A percentile compares a stretch with the other conserved stretches of the same genome.
These are phyloP conservation scores for Rosellinia necatrix DNA, from an alignment of 2,329 filamentous ascomycete genomes.

Conservation along the genomic window DNA sequence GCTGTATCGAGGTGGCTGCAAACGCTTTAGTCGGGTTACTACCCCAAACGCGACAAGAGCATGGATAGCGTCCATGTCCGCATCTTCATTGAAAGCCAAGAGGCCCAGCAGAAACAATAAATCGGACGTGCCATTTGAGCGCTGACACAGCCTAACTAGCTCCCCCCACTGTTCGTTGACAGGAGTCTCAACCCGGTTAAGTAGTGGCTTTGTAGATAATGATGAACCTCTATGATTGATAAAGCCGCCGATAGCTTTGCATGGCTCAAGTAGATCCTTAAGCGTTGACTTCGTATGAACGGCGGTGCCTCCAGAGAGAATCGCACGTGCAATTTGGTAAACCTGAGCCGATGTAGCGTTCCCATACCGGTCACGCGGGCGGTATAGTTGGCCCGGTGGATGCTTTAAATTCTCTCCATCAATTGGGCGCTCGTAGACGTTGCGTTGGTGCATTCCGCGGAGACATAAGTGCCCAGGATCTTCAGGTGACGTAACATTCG, in stretches of 20 bases:
- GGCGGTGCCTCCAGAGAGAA: constrained; percentile 17
- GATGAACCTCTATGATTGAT: constrained; percentile 2
- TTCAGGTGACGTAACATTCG: too few relatives aligned
- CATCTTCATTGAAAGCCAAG: constrained; percentile 33
- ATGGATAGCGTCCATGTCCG: constrained; percentile 35
- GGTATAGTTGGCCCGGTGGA: constrained; percentile 22
- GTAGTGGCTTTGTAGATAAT: constrained; percentile 25
- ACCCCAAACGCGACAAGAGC: constrained; percentile 26
- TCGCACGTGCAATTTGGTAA: constrained; percentile 26
- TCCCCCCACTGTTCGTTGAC: constrained; percentile 39
- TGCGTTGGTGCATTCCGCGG: constrained; percentile 28
- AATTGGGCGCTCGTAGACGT: constrained; percentile 28
- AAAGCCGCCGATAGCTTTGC: constrained; percentile 41
- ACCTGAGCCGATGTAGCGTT: constrained; percentile 21
- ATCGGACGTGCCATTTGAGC: constrained; percentile 12
- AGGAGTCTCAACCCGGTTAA: constrained; percentile 35
- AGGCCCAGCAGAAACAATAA: constrained; percentile 38
- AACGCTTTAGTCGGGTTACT: constrained; percentile 17
- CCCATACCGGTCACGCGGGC: constrained; percentile 28
- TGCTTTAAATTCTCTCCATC: constrained; percentile 3
- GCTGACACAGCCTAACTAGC: constrained; percentile 36
- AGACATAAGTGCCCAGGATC: constrained; percentile 29
- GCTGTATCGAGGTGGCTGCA: constrained; percentile 25
- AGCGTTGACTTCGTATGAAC: constrained; percentile 19
- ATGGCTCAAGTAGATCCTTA: constrained; percentile 32